Conservation (phyloP, 768 basidiomycete species). For the Gymnopilus junonius region DNA sequence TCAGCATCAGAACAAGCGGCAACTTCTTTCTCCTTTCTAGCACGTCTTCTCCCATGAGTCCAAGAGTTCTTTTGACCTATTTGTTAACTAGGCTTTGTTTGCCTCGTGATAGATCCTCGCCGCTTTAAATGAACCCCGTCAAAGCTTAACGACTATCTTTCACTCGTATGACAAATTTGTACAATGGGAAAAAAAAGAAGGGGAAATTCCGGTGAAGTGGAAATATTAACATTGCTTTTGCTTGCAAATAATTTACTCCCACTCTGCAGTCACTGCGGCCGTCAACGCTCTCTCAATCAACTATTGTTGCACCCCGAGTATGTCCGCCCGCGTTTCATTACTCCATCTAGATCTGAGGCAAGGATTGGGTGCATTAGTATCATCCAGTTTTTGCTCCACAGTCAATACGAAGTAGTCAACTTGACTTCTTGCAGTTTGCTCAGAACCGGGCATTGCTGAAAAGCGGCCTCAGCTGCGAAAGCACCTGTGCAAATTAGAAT, state of each 20-base stretch:
- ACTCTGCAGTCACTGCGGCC: not conserved
- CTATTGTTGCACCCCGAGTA: constrained; percentile 1
- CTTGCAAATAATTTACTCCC: not conserved
- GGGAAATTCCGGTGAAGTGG: not conserved
- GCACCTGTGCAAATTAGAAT: not conserved
- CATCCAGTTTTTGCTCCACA: not conserved
- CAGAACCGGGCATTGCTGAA: not conserved
- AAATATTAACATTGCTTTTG: not conserved
- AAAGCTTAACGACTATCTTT: not conserved
- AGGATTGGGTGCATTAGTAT: not conserved
- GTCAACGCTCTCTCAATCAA: not conserved
- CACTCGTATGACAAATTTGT: not conserved
- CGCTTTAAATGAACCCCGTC: not conserved
- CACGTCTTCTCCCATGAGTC: not conserved
- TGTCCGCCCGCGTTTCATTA: not conserved
- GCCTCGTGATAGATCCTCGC: not conserved
- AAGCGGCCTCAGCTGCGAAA: not conserved
- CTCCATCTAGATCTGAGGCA: not conserved
- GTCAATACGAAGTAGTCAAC: not conserved
- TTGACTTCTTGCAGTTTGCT: no score
- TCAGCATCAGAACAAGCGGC: not conserved
- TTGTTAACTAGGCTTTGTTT: not conserved
- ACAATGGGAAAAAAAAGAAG: not conserved
- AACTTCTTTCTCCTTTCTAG: not conserved
- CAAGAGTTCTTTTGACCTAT: not conserved